A percentile compares a stretch with the other conserved stretches of the same genome.
Conservation (phyloP, 1,139 yeast species). For the Zygosaccharomyces pseudobailii region DNA sequence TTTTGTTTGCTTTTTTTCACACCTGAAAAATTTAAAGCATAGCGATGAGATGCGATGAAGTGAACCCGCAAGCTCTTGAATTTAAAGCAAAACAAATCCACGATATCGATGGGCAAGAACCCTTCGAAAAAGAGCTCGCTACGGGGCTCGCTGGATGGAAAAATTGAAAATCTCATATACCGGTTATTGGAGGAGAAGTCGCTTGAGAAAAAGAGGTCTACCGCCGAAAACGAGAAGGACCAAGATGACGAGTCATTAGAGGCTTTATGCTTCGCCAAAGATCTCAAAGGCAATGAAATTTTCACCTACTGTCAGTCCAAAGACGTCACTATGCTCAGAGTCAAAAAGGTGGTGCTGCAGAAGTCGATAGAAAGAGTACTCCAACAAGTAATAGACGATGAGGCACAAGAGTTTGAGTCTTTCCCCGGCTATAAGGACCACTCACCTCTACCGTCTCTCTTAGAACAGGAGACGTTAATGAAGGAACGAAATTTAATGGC, state of each 20-base stretch:
- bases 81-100: not conserved
- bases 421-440: constrained; percentile 29
- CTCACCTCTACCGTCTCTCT: constrained; percentile 12
- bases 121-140: constrained; percentile 24
- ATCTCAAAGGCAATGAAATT: constrained; percentile 48
- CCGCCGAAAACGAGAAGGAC: constrained; percentile 22
- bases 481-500: constrained; percentile 51
- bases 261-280: constrained; percentile 54
- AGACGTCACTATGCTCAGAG: constrained; percentile 62
- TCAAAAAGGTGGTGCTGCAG: constrained; percentile 55
- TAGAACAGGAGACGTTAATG: constrained; percentile 32
- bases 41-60: constrained; percentile 3
- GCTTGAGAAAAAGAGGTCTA: constrained; percentile 38
- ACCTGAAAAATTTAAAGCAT: not conserved
- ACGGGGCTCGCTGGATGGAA: constrained; percentile 42
- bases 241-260: constrained; percentile 35
- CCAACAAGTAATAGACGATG: constrained; percentile 37
- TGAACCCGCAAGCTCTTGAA: not conserved
- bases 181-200: constrained; percentile 50
- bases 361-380: constrained; percentile 55
- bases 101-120: constrained; percentile 23
- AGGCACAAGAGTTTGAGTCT: constrained; percentile 43
- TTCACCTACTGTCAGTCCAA: constrained; percentile 51
- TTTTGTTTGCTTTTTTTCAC: not conserved
- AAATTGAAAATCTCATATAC: constrained; percentile 47